Evolutionary conservation across 352 stramenopile genomes (phyloP), one percentile per base, ranked within the genome.

Genomic region (Phytopythium cucurbitacearum): DNA sequence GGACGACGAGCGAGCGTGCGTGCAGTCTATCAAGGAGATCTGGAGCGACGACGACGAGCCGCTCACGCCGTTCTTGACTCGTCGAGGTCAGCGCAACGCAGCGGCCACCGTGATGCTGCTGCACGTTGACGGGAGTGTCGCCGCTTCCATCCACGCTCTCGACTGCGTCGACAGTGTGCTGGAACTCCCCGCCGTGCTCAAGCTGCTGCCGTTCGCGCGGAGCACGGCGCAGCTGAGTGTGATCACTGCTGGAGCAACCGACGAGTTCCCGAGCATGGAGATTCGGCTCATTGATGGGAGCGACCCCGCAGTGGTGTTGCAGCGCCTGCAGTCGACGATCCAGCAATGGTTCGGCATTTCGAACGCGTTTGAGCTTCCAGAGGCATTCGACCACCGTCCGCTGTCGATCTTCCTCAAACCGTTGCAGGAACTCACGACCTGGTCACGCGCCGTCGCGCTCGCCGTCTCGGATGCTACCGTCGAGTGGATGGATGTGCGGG

Each of bases 131-230:
- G 41, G 58, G 38, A 37, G 53, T 3, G 34, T 72, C 4, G 67
- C 67, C 3, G 52, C 62, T 5, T 48, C 60, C 7, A 54, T 89
- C 59, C 62, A 66, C 47, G 57, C 44, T 1, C 54, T 89, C 12
- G 56, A 65, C n/a, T 87, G 78, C 36, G 67, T 86, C 34, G 69
- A 74, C 5, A 65, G 51, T 38, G 64, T 87, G 34, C 52, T 79
- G 39, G 52, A 73, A 37, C 40, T 89, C 28, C 76, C 76, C 5
- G 40, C 64, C 28, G 69, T 93, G 41, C 57, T 90, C 47, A 94
- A 91, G 57, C 59, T 94, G 15, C 70, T 85, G 64, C 83, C 83
- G 9, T 86, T 94, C 15, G 76, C 76, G 5, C 61, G 76, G 33
- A 86, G 70, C 39, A 60, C 69, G 41, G 57, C 57, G 9, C 72